Conservation (phyloP, 2,329 filamentous ascomycete species). For the Aureobasidium sp. region DNA sequence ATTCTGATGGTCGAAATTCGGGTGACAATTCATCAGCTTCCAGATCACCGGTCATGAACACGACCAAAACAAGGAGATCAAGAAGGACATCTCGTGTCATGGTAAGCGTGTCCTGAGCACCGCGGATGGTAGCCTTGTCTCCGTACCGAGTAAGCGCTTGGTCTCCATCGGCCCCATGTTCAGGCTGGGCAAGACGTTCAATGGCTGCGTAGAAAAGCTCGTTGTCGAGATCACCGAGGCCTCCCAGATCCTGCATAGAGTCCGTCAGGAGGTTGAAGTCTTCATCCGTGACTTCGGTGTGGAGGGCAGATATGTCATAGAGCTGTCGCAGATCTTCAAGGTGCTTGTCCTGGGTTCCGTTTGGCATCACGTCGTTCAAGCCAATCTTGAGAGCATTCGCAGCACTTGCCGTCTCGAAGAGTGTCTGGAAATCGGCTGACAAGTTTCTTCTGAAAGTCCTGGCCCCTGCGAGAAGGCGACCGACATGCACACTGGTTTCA, state of each 20-base stretch:
- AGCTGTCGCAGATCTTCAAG: constrained; percentile 48
- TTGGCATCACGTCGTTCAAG: background rate
- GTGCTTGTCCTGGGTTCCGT: constrained; percentile 16
- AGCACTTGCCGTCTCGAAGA: constrained; percentile 42
- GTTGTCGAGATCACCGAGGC: constrained; percentile 45
- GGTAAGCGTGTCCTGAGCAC: constrained; percentile 70
- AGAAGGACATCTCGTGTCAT: constrained; percentile 68
- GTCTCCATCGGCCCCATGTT: constrained; percentile 35
- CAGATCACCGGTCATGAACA: constrained; percentile 80
- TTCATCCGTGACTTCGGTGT: constrained; percentile 73
- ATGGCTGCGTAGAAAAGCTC: constrained; percentile 48
- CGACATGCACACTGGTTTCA: constrained; percentile 15
- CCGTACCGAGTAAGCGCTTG: constrained; percentile 65
- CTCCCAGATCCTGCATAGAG: constrained; percentile 58
- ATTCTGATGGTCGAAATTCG: constrained; percentile 54
- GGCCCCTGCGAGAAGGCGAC: constrained; percentile 22
- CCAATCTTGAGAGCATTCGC: constrained; percentile 15
- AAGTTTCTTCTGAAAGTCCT: constrained; percentile 21
- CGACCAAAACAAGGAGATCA: constrained; percentile 72
- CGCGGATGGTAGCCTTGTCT: constrained; percentile 64
- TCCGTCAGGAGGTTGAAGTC: constrained; percentile 65
- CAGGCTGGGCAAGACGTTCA: constrained; percentile 37
- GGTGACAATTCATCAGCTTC: constrained; percentile 63
- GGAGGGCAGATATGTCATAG: constrained; percentile 71
- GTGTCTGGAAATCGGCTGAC: constrained; percentile 21